Conservation (phyloP, 208 protist genomes). For the Crithidia expoeki region DNA sequence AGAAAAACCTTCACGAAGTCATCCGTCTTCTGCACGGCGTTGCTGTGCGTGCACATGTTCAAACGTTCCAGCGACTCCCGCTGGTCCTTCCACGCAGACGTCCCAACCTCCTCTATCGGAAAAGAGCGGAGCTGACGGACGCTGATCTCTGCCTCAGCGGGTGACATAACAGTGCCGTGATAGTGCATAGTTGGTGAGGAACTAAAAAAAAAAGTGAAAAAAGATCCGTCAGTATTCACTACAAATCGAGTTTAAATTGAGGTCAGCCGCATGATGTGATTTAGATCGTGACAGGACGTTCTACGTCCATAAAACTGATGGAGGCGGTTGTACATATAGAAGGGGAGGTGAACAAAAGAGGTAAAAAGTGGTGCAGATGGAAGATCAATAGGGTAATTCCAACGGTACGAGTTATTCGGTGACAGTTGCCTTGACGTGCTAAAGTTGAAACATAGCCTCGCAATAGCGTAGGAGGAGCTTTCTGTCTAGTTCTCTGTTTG, state of each 20-base stretch:
- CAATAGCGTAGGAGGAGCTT: too few species aligned
- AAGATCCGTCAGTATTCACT: too few species aligned
- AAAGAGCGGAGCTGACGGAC: constrained; percentile 74
- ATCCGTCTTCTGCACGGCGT: constrained; percentile 81
- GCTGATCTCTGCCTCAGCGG: constrained; percentile 71
- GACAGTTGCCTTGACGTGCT: too few species aligned
- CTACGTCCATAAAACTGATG: too few species aligned
- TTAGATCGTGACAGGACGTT: too few species aligned
- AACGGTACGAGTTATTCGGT: too few species aligned
- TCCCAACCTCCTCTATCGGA: constrained; percentile 65
- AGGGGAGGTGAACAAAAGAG: neutral
- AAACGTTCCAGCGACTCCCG: constrained; percentile 78
- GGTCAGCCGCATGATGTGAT: too few species aligned
- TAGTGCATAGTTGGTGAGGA: constrained; percentile 64
- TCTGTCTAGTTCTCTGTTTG: too few species aligned
- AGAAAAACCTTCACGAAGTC: constrained; percentile 88
- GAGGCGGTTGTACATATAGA: neutral
- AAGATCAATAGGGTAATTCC: too few species aligned
- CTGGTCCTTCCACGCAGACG: constrained; percentile 80
- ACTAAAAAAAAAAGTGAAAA: neutral
- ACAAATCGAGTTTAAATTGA: too few species aligned
- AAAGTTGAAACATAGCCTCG: too few species aligned
- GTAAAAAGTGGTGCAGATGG: neutral
- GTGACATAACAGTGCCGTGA: constrained; percentile 48
- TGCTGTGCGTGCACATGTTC: constrained; percentile 92